Base-by-base conservation (phyloP, 257 asterid genomes). In the Fraxinus quadrangulata region DNA sequence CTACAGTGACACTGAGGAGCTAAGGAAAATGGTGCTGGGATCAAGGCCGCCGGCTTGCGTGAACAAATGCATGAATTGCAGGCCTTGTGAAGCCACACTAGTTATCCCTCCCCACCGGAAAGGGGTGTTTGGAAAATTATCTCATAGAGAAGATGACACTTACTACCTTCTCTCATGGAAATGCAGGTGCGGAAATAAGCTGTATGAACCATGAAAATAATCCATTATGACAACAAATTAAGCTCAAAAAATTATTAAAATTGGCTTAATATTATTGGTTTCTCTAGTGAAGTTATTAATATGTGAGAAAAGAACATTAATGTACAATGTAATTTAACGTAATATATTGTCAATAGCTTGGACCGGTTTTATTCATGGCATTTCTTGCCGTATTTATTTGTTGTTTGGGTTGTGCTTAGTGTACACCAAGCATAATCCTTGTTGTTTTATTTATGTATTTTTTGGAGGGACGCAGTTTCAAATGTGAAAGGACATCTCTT, bases 111-210 rank as follows among this genome's bases (percentile, higher is more conserved):
- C 92, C 0, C 94, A 86, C 76, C 81, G 39, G 49, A 61, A 33
- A 13, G 51, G 54, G 72, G 26, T 36, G 3, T 63, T 45, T 28
- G 23, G 75, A 24, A 56, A 71, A 49, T 80, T 75, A 5, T 75
- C 82, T 56, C 88, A 78, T 24, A 81, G 90, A 81, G 87, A 87
- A 67, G 91, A 89, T 74, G 94, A 73, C 19, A 87, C 89, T 81
- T 91, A 91, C 75, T 91, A 91, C 74, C 94, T 91, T 79, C 96
- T 91, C 61, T 85, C 89, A 1, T 91, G 96, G 96, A 89, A 87
- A 82, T 91, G 96, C 87, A 88, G 86, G 77, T 91, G 96, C 78
- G 92, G 96, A 12, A 79, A 87, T 65, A 88, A 88, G 84, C 80
- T 86, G 21, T 91, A 74, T 79, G 92, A 86, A 16, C 93, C 93